Evolutionary conservation across 2,329 filamentous ascomycete genomes (phyloP).

Genomic region (Fusarium xylarioides): DNA sequence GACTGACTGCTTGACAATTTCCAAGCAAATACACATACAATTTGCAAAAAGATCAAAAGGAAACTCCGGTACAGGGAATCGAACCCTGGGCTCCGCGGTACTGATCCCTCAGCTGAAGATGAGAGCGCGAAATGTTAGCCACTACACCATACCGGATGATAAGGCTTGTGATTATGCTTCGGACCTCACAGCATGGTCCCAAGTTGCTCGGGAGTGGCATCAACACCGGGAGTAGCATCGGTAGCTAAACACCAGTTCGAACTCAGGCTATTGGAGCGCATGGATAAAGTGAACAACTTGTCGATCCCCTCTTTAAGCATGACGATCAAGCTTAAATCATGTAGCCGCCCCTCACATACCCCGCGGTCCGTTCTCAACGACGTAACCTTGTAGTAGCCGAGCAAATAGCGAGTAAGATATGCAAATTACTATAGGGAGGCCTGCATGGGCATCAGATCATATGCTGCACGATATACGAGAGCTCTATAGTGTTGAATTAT

Average conservation of each 20-base stretch:
- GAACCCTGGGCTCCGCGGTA: constrained; percentile 42
- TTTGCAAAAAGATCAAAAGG: not conserved
- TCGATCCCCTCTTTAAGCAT: not conserved
- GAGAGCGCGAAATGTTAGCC: constrained; percentile 49
- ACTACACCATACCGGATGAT: constrained; percentile 47
- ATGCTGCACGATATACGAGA: not conserved
- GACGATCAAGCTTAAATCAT: not conserved
- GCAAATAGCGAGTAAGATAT: not conserved
- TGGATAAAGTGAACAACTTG: not conserved
- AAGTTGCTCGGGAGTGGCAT: fast-evolving
- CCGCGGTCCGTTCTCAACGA: not conserved
- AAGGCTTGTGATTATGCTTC: not conserved
- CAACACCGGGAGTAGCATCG: no score
- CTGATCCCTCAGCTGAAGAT: constrained; percentile 18
- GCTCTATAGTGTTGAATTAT: not conserved
- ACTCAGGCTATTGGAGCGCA: not conserved
- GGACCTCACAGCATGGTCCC: fast-evolving
- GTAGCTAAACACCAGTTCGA: not conserved
- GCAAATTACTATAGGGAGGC: no score
- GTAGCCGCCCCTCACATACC: not conserved
- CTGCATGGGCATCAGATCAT: not conserved
- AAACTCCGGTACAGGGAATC: constrained; percentile 42
- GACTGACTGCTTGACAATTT: not conserved
- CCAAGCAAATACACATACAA: fast-evolving
- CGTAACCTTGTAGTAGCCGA: not conserved